Conservation (phyloP, 2,329 filamentous ascomycete genomes). For the Trichoderma atroviride region DNA sequence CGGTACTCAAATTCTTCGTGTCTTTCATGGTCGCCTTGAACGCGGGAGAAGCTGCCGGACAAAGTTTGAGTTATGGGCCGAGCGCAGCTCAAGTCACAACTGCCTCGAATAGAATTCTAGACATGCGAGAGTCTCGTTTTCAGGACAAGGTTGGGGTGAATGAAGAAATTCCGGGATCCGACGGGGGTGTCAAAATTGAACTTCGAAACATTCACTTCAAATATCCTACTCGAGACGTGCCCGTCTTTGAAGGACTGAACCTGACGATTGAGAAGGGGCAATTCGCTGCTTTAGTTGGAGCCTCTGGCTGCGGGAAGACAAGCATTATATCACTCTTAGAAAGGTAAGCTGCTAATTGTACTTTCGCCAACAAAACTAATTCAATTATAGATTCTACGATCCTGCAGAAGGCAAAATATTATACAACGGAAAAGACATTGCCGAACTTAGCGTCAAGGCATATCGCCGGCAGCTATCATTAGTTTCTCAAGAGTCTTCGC, state of each 20-base stretch:
- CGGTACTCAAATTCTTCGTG: background rate
- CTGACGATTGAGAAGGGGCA: conserved; percentile 62
- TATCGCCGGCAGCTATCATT: conserved; percentile 33
- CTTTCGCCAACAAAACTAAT: background rate
- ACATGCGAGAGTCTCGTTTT: background rate
- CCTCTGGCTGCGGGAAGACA: conserved; percentile 57
- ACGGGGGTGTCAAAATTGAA: conserved; percentile 36
- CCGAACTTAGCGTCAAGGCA: conserved; percentile 26
- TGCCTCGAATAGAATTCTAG: background rate
- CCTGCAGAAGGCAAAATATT: conserved; percentile 11
- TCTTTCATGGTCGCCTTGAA: background rate
- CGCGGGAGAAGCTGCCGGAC: background rate
- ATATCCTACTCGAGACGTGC: conserved; percentile 59
- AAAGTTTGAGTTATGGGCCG: background rate
- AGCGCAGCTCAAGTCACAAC: background rate
- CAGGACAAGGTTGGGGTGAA: background rate
- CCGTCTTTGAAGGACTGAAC: conserved; percentile 53
- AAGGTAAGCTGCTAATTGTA: conserved; percentile 4
- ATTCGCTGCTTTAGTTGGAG: conserved; percentile 70
- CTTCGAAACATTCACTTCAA: conserved; percentile 64
- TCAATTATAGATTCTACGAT: conserved; percentile 31
- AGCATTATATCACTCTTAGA: conserved; percentile 38
- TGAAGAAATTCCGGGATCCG: background rate
- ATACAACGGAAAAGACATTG: conserved; percentile 11
- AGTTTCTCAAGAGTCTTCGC: conserved; percentile 33